Base-by-base conservation (phyloP, 305 asterid genomes). In the Stenogyne calaminthoides region DNA sequence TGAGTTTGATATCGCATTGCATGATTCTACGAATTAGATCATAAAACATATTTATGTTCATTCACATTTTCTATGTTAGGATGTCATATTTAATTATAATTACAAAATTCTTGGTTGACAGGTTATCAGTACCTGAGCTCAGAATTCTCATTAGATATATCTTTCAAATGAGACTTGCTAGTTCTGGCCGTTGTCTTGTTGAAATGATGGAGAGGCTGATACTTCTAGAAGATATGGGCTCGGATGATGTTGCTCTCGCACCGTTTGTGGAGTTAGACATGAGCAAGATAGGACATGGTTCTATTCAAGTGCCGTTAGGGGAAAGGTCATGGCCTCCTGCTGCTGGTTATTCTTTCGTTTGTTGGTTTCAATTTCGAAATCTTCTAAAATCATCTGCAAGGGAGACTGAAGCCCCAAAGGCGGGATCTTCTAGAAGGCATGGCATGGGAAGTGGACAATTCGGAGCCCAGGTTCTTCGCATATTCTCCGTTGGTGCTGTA, bases 241-340 rank as follows among this genome's bases (percentile, higher is more conserved):
- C 92, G 16, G 91, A 93, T 71, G 90, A 89, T 84, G 85, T 88
- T 78, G 84, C 99, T 80, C 90, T 95, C 69, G 98, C 99, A 74
- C 98, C 99, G 10, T 93, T 91, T 91, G 87, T 89, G 64, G 98
- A 95, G 89, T 84, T 95, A 78, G 94, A 93, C 80, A 91, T 88
- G 99, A 95, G 95, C 86, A 95, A 89, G 86, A 71, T 69, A 47
- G 99, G 99, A 61, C 96, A 89, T 81, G 97, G 97, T 87, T 93
- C 96, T 39, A 86, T 95, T 80, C 99, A 95, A 85, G 99, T 95
- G 80, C 97, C 98, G 76, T 72, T 95, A 74, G 99, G 99, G 70
- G 99, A 95, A 84, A 93, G 99, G 84, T 91, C 98, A 39, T 93
- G 99, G 99, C 99, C 99, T 76, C 99, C 99, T 71, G 98, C 92